Conservation (phyloP, 31 red algal genomes). For the Porphyra umbilicalis region DNA sequence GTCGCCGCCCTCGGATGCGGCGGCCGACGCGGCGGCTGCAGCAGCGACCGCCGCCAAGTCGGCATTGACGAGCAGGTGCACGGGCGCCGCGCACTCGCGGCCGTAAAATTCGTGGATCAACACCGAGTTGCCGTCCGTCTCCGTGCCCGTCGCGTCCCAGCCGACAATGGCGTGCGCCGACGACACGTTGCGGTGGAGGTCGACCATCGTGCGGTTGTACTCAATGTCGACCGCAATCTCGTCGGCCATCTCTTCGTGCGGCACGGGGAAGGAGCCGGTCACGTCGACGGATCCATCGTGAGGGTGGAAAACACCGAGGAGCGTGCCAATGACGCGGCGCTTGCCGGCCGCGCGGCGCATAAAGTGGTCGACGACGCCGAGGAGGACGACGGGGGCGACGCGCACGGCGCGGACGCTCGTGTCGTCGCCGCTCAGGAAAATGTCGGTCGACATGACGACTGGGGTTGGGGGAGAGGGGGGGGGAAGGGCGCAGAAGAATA, state of each 20-base stretch:
- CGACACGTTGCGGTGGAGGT: slow-evolving; percentile 45
- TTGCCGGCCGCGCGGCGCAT: slow-evolving; percentile 43
- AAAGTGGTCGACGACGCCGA: slow-evolving; percentile 71
- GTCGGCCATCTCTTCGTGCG: slow-evolving; percentile 58
- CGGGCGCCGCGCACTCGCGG: slow-evolving; percentile 48
- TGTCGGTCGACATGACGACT: slow-evolving; percentile 53
- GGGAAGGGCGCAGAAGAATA: no score
- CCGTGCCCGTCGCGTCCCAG: slow-evolving; percentile 76
- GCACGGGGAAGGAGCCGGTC: slow-evolving; percentile 66
- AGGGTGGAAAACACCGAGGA: slow-evolving; percentile 45
- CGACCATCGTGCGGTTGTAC: slow-evolving; percentile 67
- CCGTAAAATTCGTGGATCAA: slow-evolving; percentile 85
- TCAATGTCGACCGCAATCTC: slow-evolving; percentile 77
- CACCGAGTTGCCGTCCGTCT: slow-evolving; percentile 68
- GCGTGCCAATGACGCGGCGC: slow-evolving; percentile 73
- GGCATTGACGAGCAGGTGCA: slow-evolving; percentile 65
- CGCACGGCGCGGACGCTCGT: slow-evolving; percentile 48
- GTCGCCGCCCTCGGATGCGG: slow-evolving; percentile 21
- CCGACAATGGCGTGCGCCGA: slow-evolving; percentile 61
- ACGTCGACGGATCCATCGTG: slow-evolving; percentile 56
- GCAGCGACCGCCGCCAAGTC: slow-evolving; percentile 13
- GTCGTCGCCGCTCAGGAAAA: slow-evolving; percentile 66
- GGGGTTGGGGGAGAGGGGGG: no score
- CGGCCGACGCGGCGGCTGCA: slow-evolving; percentile 1
- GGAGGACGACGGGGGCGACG: slow-evolving; percentile 73